These are phyloP conservation scores for Xylaria flabelliformis DNA, from an alignment of 495 filamentous ascomycete species.

Conservation along the genomic window DNA sequence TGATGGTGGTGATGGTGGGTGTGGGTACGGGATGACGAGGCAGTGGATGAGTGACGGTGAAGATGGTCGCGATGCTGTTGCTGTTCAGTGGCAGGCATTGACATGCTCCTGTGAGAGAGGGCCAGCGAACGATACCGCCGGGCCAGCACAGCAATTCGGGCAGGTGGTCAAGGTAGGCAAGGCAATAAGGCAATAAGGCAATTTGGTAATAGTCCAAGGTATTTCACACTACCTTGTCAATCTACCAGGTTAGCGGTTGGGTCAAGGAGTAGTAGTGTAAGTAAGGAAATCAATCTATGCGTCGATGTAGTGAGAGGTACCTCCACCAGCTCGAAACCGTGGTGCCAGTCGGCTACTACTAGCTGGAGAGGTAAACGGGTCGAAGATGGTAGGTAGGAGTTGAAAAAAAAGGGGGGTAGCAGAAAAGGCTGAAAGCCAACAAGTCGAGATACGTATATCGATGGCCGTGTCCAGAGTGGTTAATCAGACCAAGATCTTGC, in stretches of 20 bases:
- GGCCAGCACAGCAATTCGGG: slow-evolving; percentile 23
- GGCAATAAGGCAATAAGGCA: slow-evolving; percentile 12
- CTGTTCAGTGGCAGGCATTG: slow-evolving; percentile 29
- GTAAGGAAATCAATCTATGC: not conserved
- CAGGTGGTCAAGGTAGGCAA: slow-evolving; percentile 21
- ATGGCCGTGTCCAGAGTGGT: not conserved
- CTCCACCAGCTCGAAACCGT: not conserved
- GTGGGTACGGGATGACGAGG: slow-evolving; percentile 23
- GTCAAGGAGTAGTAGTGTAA: no score
- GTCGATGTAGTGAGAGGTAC: not conserved
- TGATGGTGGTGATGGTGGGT: slow-evolving; percentile 24
- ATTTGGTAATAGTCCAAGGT: slow-evolving; percentile 17
- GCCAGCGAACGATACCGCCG: slow-evolving; percentile 32
- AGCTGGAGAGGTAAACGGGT: not conserved
- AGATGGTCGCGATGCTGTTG: slow-evolving; percentile 29
- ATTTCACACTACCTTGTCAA: slow-evolving; percentile 2
- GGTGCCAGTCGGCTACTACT: not conserved
- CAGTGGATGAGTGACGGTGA: slow-evolving; percentile 30
- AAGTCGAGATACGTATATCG: not conserved
- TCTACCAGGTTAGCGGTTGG: slow-evolving; percentile 7
- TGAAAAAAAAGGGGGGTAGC: not conserved
- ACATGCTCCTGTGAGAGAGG: slow-evolving; percentile 27
- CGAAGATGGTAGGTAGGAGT: not conserved
- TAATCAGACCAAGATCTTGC: slow-evolving; percentile 15
- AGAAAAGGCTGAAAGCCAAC: slow-evolving; percentile 10